Percentiles rank a stretch among this genome's conserved stretches.
phyloP scores from a whole-genome alignment of 306 rosid genomes.

The Malus domestica region DNA sequence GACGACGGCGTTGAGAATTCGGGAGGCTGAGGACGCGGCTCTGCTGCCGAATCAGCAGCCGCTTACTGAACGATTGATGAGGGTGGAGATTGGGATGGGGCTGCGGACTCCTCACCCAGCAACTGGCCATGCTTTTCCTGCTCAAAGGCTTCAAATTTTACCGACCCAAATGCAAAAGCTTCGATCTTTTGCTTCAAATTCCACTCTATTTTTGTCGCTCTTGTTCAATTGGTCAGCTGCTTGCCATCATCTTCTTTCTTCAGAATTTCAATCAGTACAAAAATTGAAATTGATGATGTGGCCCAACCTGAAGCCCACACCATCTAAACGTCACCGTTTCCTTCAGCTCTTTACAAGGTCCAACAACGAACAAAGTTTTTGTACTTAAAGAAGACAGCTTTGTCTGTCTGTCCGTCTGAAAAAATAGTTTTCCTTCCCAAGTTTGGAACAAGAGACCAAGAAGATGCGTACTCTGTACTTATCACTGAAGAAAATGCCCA shows the following conservation, averaged over 20 bases:
- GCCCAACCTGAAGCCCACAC: not conserved
- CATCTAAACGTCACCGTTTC: not conserved
- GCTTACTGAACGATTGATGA: constrained; percentile 1
- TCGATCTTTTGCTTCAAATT: not conserved
- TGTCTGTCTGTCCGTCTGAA: no score
- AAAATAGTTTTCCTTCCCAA: not conserved
- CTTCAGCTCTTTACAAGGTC: not conserved
- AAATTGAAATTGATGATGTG: not conserved
- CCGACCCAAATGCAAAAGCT: not conserved
- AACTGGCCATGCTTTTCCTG: constrained; percentile 26
- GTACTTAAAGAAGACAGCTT: no score
- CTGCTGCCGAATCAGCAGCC: constrained; percentile 12
- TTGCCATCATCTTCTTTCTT: not conserved
- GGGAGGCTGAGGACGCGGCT: not conserved
- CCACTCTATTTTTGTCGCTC: not conserved
- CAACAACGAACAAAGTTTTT: no score
- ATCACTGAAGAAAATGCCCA: not conserved
- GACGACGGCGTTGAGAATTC: not conserved
- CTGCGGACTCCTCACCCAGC: constrained; percentile 16
- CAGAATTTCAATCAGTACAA: not conserved
- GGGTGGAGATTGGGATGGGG: constrained; percentile 7
- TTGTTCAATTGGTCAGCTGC: not conserved
- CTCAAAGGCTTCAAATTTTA: not conserved
- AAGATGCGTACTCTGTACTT: not conserved
- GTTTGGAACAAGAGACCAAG: not conserved